Conservation (phyloP, 345 rosid species). For the Aquilaria malaccensis region DNA sequence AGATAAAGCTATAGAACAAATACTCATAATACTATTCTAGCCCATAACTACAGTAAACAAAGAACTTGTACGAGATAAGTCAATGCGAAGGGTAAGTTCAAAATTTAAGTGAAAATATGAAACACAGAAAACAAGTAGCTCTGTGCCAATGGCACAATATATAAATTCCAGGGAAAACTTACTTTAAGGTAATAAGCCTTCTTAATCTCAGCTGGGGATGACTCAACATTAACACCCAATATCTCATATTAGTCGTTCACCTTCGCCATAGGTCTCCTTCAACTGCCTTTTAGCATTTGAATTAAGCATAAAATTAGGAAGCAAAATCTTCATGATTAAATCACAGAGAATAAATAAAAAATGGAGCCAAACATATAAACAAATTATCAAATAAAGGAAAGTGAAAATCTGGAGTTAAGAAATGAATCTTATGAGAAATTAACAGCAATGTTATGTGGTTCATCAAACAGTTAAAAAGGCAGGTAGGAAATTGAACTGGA, state of each 20-base stretch:
- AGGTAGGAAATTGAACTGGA: too few relatives aligned
- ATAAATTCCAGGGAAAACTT: conserved; percentile 5
- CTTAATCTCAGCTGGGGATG: conserved; percentile 72
- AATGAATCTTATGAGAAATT: too few relatives aligned
- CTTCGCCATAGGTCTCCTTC: conserved; percentile 43
- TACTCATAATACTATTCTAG: too few relatives aligned
- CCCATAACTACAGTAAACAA: too few relatives aligned
- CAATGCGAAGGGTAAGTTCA: too few relatives aligned
- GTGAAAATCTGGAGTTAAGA: too few relatives aligned
- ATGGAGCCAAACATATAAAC: neutral
- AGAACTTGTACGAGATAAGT: too few relatives aligned
- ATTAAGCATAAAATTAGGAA: neutral
- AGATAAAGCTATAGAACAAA: neutral
- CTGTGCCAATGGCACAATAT: neutral
- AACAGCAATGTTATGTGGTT: too few relatives aligned
- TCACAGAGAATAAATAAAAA: neutral
- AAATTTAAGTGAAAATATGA: too few relatives aligned
- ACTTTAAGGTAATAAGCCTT: conserved; percentile 92
- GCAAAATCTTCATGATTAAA: conserved; percentile 10
- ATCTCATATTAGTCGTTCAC: conserved; percentile 65
- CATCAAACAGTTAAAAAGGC: too few relatives aligned
- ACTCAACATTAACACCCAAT: conserved; percentile 66
- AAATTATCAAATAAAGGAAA: neutral
- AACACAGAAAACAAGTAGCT: too few relatives aligned
- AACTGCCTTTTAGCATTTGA: conserved; percentile 5